Evolutionary conservation across 1,284 basidiomycete genomes (phyloP), one percentile per base, ranked within the genome.

Genomic region (Ustilago sp.): DNA sequence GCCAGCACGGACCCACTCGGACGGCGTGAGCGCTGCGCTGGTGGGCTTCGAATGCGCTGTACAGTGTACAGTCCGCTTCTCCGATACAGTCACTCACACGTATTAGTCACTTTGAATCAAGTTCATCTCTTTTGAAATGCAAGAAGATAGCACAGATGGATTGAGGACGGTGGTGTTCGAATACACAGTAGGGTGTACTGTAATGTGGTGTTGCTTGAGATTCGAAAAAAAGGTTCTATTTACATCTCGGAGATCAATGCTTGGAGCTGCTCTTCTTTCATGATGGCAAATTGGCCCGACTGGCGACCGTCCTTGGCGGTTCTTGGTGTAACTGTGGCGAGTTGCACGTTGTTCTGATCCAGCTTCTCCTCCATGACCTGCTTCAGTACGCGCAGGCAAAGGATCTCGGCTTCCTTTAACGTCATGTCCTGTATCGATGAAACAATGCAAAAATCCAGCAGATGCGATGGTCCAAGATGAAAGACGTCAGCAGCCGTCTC

Each of bases 321-420:
- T 34, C 80, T 67, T 31, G 82, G 82, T 19, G 80, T 81, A 50
- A 86, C 84, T 13, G 89, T 90, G 52, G 96, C 95, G 28, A 99
- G 89, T 87, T 99, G 96, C 28, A 99, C 95, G 83, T 99, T 99
- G 88, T 97, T 93, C 85, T 97, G 93, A 87, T 98, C 94, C 47
- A 99, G 90, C 87, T 96, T 96, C 89, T 99, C 97, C 87, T 99
- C 97, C 97, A 99, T 99, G 55, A 99, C 97, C 88, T 99, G 95
- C 88, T 98, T 98, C 76, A 99, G 88, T 50, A 98, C 94, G 74
- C 92, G 92, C 71, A 99, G 88, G 12, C 94, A 93, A 68, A 99
- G 88, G 38, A 91, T 89, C 80, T 95, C 93, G 1, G 95, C 97
- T 86, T 98, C 95, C 75, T 90, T 88, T 34, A 99, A 88, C 8